Conservation (phyloP, 1,139 yeast genomes). For the Candida mesenterica region DNA sequence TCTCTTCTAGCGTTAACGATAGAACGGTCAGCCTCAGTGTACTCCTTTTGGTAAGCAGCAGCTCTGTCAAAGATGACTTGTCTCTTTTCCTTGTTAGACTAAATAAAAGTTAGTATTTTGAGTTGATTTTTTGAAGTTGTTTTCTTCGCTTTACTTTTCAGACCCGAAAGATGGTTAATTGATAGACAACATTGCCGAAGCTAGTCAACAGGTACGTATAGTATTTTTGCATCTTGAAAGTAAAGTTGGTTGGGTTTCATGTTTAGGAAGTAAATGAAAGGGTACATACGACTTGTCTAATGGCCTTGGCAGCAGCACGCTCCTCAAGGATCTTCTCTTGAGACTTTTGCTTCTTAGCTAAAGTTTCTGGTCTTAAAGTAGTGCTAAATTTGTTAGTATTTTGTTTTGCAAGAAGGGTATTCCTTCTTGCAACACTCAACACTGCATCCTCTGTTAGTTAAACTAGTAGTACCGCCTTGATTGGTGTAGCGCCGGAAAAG, state of each 20-base stretch:
- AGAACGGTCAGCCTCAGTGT: slow-evolving; percentile 93
- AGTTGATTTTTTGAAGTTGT: background rate
- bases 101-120: slow-evolving; percentile 34
- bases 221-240: slow-evolving; percentile 61
- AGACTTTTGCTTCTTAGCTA: slow-evolving; percentile 92
- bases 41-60: slow-evolving; percentile 97
- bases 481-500: slow-evolving; percentile 23
- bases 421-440: background rate
- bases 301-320: slow-evolving; percentile 84
- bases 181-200: slow-evolving; percentile 88
- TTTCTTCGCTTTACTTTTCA: slow-evolving; percentile 45
- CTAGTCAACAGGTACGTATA: slow-evolving; percentile 68
- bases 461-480: slow-evolving; percentile 6
- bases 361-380: slow-evolving; percentile 82
- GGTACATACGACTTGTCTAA: slow-evolving; percentile 85
- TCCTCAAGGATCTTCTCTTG: slow-evolving; percentile 82
- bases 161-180: slow-evolving; percentile 99
- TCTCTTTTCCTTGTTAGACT: slow-evolving; percentile 91
- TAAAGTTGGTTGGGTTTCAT: slow-evolving; percentile 3
- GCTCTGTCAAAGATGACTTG: slow-evolving; percentile 95
- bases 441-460: slow-evolving; percentile 4
- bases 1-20: slow-evolving; percentile 91
- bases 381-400: slow-evolving; percentile 40
- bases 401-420: background rate
- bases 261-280: background rate